These are phyloP conservation scores for Candida glaebosa DNA, from an alignment of 805 yeast species.

Conservation along the genomic window DNA sequence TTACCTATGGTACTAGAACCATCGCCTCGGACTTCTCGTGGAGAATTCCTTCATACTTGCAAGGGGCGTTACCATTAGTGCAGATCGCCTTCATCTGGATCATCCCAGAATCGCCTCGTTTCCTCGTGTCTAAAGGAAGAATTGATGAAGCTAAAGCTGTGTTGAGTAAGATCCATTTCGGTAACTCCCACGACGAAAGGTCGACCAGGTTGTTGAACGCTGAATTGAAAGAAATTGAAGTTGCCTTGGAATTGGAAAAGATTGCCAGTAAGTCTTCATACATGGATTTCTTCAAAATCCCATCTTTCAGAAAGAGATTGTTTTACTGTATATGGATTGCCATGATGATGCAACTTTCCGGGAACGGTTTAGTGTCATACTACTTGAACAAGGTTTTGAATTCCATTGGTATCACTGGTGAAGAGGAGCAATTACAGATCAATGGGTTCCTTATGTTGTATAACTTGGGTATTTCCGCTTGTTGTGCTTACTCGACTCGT, in stretches of 20 bases:
- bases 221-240: constrained; percentile 37
- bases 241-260: constrained; percentile 40
- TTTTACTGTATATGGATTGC: constrained; percentile 31
- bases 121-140: constrained; percentile 36
- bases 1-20: constrained; percentile 43
- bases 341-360: constrained; percentile 43
- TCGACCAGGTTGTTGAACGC: constrained; percentile 27
- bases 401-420: constrained; percentile 52
- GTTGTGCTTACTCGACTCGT: constrained; percentile 17
- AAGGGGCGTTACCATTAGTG: constrained; percentile 44
- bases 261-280: constrained; percentile 29
- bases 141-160: constrained; percentile 41
- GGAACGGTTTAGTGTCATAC: constrained; percentile 52
- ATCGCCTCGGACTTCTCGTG: constrained; percentile 37
- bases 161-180: constrained; percentile 39
- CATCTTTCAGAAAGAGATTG: constrained; percentile 42
- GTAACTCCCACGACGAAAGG: constrained; percentile 26
- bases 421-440: constrained; percentile 42
- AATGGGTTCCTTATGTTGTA: constrained; percentile 50
- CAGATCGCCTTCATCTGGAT: constrained; percentile 34
- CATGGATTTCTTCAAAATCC: constrained; percentile 35
- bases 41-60: constrained; percentile 55
- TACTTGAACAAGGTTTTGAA: constrained; percentile 47
- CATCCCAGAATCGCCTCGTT: constrained; percentile 52
- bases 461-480: constrained; percentile 33